phyloP scores from a whole-genome alignment of 345 rosid species.

The Murraya koenigii region DNA sequence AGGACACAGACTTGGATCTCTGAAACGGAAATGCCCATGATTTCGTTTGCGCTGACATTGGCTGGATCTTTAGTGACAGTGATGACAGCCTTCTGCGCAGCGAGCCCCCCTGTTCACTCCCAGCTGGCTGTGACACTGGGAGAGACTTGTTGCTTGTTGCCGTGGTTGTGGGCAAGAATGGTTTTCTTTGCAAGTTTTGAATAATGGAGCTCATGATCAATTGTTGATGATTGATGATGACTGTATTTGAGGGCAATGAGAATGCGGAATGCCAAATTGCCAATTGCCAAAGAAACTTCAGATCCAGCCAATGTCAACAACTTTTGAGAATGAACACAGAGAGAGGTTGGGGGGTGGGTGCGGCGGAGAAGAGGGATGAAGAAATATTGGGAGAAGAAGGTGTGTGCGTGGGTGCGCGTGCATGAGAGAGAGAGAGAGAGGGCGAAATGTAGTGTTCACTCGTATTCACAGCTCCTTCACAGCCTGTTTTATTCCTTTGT shows the following conservation, averaged over 20 bases:
- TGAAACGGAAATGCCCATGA: conserved; percentile 54
- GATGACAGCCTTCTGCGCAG: conserved; percentile 77
- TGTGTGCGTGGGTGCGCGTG: background rate
- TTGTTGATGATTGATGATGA: no score
- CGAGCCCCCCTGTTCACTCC: no score
- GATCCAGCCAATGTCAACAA: no score
- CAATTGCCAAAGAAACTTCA: no score
- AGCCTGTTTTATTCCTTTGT: conserved; percentile 48
- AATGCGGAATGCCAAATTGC: no score
- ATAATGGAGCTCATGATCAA: conserved; percentile 56
- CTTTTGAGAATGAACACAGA: no score
- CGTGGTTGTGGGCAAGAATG: conserved; percentile 17
- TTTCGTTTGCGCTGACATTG: conserved; percentile 32
- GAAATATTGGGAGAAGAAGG: background rate
- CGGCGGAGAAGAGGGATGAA: background rate
- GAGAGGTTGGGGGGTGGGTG: no score
- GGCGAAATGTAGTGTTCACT: conserved; percentile 32
- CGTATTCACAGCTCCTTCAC: conserved; percentile 40
- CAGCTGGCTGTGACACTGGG: conserved; percentile 48
- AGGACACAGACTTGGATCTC: conserved; percentile 63
- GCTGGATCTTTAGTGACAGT: conserved; percentile 54
- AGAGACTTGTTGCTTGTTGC: conserved; percentile 20
- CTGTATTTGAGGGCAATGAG: no score
- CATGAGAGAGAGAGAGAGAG: no score
- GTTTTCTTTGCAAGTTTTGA: conserved; percentile 51